phyloP scores from a whole-genome alignment of 345 rosid genomes.

The Erysimum cheiranthoides region DNA sequence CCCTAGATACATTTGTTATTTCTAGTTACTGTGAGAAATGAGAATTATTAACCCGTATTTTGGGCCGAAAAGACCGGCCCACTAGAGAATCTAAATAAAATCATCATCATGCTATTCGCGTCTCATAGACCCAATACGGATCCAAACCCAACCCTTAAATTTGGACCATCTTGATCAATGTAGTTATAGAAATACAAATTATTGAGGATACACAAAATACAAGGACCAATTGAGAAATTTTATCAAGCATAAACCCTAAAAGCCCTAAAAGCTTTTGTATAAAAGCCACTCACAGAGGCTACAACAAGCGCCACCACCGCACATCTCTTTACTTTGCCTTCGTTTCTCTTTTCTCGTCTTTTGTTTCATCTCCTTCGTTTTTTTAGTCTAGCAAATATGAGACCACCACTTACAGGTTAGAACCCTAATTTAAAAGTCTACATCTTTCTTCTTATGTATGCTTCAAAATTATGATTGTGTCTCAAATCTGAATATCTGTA shows the following conservation, averaged over 20 bases:
- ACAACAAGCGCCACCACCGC: not conserved
- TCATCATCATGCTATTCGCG: too few species aligned
- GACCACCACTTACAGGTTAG: constrained; percentile 34
- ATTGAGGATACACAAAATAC: not conserved
- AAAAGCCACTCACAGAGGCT: not conserved
- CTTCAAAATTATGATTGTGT: not conserved
- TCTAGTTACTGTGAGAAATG: too few species aligned
- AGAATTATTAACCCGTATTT: not conserved
- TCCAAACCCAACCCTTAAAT: not conserved
- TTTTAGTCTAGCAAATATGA: constrained; percentile 20
- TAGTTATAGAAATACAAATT: not conserved
- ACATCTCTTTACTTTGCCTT: not conserved
- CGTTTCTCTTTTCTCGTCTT: not conserved
- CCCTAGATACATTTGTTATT: not conserved
- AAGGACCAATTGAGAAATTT: not conserved
- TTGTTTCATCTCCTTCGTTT: not conserved
- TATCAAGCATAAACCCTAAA: constrained; percentile 24
- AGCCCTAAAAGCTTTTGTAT: constrained; percentile 5
- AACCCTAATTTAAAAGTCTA: not conserved
- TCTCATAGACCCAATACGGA: not conserved
- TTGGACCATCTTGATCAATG: not conserved
- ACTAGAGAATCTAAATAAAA: too few species aligned
- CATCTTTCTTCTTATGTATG: not conserved
- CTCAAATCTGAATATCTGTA: not conserved
- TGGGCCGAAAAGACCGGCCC: not conserved